These are phyloP conservation scores for Spergularia marina DNA, from an alignment of 148 eudicot species.

Conservation along the genomic window DNA sequence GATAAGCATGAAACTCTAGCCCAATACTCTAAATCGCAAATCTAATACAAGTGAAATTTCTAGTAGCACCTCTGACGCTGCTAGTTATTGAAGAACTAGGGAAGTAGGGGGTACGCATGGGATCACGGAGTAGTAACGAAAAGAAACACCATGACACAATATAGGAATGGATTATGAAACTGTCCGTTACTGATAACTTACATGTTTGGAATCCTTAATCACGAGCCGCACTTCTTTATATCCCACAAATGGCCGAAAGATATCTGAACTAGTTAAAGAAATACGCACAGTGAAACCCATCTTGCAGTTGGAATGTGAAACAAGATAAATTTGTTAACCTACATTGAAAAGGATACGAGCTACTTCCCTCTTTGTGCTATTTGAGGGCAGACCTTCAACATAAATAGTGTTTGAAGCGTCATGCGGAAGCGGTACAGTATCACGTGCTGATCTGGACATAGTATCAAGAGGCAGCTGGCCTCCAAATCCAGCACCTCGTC, in stretches of 20 bases:
- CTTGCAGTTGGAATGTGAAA: conserved; percentile 1
- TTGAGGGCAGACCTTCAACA: conserved; percentile 68
- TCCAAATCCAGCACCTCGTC: conserved; percentile 43
- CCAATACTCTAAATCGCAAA: too few species aligned
- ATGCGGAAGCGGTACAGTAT: conserved; percentile 54
- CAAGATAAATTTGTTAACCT: neutral
- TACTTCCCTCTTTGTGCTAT: conserved; percentile 69
- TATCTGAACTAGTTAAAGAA: conserved; percentile 47
- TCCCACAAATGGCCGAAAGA: conserved; percentile 83
- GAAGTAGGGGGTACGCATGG: neutral
- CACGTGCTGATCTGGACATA: conserved; percentile 43
- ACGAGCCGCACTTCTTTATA: conserved; percentile 77
- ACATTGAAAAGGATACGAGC: conserved; percentile 65
- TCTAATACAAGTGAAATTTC: too few species aligned
- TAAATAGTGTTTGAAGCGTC: conserved; percentile 68
- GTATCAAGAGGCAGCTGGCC: conserved; percentile 41
- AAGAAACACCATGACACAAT: neutral
- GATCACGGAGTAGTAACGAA: neutral
- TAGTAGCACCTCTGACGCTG: too few species aligned
- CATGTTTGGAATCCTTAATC: conserved; percentile 67
- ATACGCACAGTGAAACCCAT: conserved; percentile 7
- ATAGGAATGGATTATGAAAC: neutral
- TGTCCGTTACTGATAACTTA: conserved; percentile 34
- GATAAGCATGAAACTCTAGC: too few species aligned
- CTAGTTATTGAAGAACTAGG: too few species aligned